Conservation (phyloP, 2,329 filamentous ascomycete genomes). For the Neurospora crassa region DNA sequence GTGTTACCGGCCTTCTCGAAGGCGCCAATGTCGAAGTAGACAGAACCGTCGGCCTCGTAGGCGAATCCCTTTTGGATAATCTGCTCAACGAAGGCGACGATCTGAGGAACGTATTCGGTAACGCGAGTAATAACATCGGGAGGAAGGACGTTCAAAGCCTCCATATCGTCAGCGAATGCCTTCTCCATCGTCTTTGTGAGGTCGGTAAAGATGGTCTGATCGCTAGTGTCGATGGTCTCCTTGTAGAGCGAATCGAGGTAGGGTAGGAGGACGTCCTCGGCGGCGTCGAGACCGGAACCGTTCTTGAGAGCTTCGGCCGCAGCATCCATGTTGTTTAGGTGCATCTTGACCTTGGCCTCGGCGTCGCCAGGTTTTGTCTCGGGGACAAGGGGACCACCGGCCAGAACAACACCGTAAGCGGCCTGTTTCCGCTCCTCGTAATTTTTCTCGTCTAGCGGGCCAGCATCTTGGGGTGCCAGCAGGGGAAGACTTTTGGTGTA, state of each 20-base stretch:
- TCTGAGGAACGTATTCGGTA: conserved; percentile 85
- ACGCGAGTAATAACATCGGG: conserved; percentile 79
- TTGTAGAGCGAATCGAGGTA: conserved; percentile 68
- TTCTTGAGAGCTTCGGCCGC: conserved; percentile 40
- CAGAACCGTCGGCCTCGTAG: conserved; percentile 71
- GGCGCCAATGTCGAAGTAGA: conserved; percentile 85
- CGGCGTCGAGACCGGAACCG: conserved; percentile 37
- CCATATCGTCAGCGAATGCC: conserved; percentile 85
- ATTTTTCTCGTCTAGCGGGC: conserved; percentile 36
- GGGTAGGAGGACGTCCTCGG: conserved; percentile 63
- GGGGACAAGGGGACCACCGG: conserved; percentile 44
- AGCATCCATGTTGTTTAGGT: conserved; percentile 55
- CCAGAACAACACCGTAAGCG: conserved; percentile 44
- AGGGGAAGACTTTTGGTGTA: conserved; percentile 49
- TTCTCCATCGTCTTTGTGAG: conserved; percentile 78
- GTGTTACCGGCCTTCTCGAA: conserved; percentile 79
- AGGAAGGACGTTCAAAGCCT: conserved; percentile 70
- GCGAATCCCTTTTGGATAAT: conserved; percentile 81
- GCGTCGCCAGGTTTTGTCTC: conserved; percentile 60
- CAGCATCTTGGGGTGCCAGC: conserved; percentile 29
- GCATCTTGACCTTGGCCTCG: conserved; percentile 86
- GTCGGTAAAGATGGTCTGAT: conserved; percentile 71
- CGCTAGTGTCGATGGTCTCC: conserved; percentile 49
- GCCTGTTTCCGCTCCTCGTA: conserved; percentile 40
- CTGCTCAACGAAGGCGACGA: conserved; percentile 73